phyloP scores from a whole-genome alignment of 371 early-diverging fungal genomes.

The Haplosporangium sp. region DNA sequence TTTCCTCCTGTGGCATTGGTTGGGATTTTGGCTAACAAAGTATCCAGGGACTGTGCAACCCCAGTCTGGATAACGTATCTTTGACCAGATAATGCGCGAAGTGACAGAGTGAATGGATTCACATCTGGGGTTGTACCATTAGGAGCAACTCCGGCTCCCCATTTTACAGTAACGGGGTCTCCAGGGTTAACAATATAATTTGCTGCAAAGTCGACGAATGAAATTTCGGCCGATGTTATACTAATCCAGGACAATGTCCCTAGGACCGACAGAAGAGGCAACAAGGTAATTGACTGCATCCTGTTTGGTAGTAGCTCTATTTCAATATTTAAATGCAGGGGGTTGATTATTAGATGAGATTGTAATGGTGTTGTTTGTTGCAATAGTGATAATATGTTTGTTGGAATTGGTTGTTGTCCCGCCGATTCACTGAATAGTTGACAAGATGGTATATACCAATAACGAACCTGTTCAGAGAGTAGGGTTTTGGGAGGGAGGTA shows the following conservation, averaged over 20 bases:
- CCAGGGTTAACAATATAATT: conserved; percentile 16
- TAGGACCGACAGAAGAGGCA: not conserved
- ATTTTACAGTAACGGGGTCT: conserved; percentile 3
- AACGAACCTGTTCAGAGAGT: too few species aligned
- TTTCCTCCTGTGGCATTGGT: conserved; percentile 26
- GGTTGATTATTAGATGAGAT: not conserved
- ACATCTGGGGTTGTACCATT: conserved; percentile 10
- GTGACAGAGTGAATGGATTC: conserved; percentile 2
- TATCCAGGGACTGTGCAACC: conserved; percentile 10
- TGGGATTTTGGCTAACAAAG: conserved; percentile 16
- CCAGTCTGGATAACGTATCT: conserved; percentile 9
- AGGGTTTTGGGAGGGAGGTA: too few species aligned
- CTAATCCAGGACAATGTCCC: conserved; percentile 10
- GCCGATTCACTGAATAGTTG: too few species aligned
- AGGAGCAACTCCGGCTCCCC: conserved; percentile 1
- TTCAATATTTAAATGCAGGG: not conserved
- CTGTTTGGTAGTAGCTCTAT: not conserved
- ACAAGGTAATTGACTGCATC: not conserved
- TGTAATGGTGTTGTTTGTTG: not conserved
- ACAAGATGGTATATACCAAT: too few species aligned
- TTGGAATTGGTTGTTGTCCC: too few species aligned
- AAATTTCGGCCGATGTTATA: conserved; percentile 25
- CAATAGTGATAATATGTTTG: too few species aligned
- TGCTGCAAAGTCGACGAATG: conserved; percentile 6
- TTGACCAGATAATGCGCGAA: conserved; percentile 26